Evolutionary conservation across 305 asterid genomes (phyloP), one percentile per base, ranked within the genome.

Genomic region (Nicotiana rustica): DNA sequence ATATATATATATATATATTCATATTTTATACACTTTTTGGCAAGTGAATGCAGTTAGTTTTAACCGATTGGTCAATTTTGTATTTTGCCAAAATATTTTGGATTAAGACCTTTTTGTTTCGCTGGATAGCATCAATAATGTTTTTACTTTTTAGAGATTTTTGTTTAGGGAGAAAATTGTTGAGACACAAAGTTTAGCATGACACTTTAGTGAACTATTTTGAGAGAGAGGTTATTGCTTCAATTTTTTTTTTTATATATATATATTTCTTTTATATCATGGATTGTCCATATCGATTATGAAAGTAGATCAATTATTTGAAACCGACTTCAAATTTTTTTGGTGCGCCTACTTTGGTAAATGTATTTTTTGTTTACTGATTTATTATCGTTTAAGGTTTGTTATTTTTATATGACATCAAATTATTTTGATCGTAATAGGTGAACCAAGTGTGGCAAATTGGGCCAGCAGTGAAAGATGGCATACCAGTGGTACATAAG

Each of bases 381-480:
- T 52, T 10, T 52, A 52, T 2, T 70, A 0, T 19, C 17, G 0
- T 18, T 41, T 2, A 10, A 41, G 3, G 1, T 19, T 19, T 71
- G 6, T 19, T 12, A 19, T 19, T 19, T 10, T 10, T 4, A 2
- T 41, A 19, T 44, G 15, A 73, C 0, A 49, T 15, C 14, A 0
- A 0, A 25, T 73, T 47, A 14, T 49, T 75, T 71, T 13, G 3
- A 52, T 29, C 44, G 0, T 52, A 8, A 29, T 25, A 75, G 86
- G 15, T 92, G 78, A 93, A 89, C 52, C 93, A 90, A 19, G 88
- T 93, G 0, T 93, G 97, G 97, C 96, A 93, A 88, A 91, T 92
- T 52, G 97, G 96, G 0, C 12, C 89, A 55, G 10, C 86, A 33
- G 92, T 91, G 83, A 85, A 9, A 15, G 21, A 82, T 41, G 96